phyloP scores from a whole-genome alignment of 108 stramenopile genomes.

The Cyclotella atomus region DNA sequence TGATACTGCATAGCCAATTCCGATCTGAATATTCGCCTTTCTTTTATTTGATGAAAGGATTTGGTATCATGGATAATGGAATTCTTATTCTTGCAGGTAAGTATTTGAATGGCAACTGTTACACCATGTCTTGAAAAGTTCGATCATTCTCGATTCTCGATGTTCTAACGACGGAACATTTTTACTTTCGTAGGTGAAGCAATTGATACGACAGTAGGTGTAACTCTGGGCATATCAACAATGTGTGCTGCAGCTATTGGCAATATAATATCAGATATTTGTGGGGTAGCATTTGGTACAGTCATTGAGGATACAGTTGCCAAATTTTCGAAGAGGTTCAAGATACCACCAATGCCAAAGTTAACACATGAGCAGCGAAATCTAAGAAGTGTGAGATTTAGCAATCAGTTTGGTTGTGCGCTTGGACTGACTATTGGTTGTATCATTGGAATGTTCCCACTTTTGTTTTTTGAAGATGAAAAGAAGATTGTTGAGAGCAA shows the following conservation, averaged over 20 bases:
- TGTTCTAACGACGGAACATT: no score
- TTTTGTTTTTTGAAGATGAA: constrained; percentile 66
- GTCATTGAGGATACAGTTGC: constrained; percentile 76
- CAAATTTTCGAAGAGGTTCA: constrained; percentile 19
- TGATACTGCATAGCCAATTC: no score
- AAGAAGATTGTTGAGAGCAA: neutral
- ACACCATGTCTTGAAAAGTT: no score
- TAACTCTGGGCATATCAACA: constrained; percentile 92
- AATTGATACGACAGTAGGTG: constrained; percentile 92
- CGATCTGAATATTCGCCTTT: neutral
- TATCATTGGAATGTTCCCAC: constrained; percentile 95
- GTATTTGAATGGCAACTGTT: neutral
- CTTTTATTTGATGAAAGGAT: constrained; percentile 20
- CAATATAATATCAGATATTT: constrained; percentile 84
- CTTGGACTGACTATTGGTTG: constrained; percentile 93
- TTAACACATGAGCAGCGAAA: constrained; percentile 82
- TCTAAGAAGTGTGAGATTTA: constrained; percentile 68
- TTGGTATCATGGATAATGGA: constrained; percentile 97
- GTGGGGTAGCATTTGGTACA: constrained; percentile 86
- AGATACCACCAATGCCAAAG: constrained; percentile 59
- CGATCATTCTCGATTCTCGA: no score
- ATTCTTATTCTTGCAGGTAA: constrained; percentile 87
- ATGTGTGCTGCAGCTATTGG: constrained; percentile 97
- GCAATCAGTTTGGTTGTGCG: constrained; percentile 80
- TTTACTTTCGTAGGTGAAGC: constrained; percentile 69